Base-by-base conservation (phyloP, 2,329 filamentous ascomycete genomes). In the Gyromitra esculenta region DNA sequence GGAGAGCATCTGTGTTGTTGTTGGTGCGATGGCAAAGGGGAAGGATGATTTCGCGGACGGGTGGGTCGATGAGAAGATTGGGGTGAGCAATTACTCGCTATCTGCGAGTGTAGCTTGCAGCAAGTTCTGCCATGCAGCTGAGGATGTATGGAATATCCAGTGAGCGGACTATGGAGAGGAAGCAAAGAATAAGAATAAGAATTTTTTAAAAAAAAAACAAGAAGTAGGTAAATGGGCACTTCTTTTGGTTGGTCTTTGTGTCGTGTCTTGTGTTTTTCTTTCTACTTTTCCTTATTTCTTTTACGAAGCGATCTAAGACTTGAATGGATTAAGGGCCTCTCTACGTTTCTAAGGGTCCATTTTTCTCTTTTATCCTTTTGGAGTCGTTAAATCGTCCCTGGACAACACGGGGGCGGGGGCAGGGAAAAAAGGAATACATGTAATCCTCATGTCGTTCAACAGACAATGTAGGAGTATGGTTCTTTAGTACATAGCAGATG, bases 101-200 rank as follows among this genome's bases (percentile, higher is more conserved):
- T 97, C 93, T 82, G 96, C 96, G 77, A 98, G 95, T 86, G 96
- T 99, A 78, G 95, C 96, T 56, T 99, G 96, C 88, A 97, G 95
- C 89, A 99, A 98, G 85, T 98, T 99, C 87, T 98, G 96, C 85
- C 96, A 99, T 85, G 96, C 95, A 52, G 95, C 94, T 56, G 96
- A 99, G 85, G 96, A 99, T 84, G 91, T 91, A 45, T 99, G 96
- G 96, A 90, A 93, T 82, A 92, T 99, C 81, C 89, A 97, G 82
- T 99, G 90, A 87, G 70, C 18, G 7, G 50, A 37, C n/a, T 11
- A 48, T 68, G 65, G n/a, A 5, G 25, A 65, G 21, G 43, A 25
- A 39, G 21, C 11, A 7, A 60, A 21, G 37, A 43, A 21, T 21
- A 21, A 31, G 25, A 31, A 31, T 3, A 31, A 31, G 25, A 31